Percentiles rank a stretch among this genome's conserved stretches.
Conservation (phyloP, 108 stramenopile genomes). For the Cyclotella cryptica region DNA sequence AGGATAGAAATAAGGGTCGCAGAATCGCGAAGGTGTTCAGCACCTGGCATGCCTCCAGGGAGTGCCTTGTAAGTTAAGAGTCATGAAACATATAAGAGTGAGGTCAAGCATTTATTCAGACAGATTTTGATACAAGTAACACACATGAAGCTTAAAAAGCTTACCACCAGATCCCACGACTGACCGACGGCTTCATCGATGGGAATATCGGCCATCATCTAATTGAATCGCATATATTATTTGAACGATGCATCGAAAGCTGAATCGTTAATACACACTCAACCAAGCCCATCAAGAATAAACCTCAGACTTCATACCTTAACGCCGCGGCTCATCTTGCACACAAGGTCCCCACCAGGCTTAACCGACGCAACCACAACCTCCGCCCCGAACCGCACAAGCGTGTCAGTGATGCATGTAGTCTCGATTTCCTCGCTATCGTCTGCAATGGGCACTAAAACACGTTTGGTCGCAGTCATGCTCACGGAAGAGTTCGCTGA, state of each 20-base stretch:
- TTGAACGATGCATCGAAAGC: background rate
- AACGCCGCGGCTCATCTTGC: conserved; percentile 87
- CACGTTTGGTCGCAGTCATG: conserved; percentile 68
- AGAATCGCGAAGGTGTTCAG: conserved; percentile 83
- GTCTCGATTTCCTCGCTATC: conserved; percentile 98
- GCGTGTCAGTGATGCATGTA: conserved; percentile 93
- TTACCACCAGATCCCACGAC: conserved; percentile 84
- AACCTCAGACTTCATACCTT: conserved; percentile 52
- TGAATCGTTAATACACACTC: background rate
- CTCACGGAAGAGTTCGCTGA: conserved; percentile 21
- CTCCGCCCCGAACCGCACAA: conserved; percentile 90
- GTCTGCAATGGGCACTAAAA: conserved; percentile 95
- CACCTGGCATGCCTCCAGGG: conserved; percentile 89
- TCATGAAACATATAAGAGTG: background rate
- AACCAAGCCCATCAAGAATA: background rate
- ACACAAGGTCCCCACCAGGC: conserved; percentile 74
- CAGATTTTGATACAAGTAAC: background rate
- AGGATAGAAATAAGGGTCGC: conserved; percentile 66
- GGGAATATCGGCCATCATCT: conserved; percentile 84
- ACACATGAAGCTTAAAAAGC: background rate
- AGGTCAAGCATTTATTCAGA: background rate
- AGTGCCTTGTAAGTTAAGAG: conserved; percentile 39
- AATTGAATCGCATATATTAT: background rate
- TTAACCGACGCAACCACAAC: conserved; percentile 93
- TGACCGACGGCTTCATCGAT: conserved; percentile 84